phyloP scores from a whole-genome alignment of 257 asterid genomes.

The Mitragyna speciosa region DNA sequence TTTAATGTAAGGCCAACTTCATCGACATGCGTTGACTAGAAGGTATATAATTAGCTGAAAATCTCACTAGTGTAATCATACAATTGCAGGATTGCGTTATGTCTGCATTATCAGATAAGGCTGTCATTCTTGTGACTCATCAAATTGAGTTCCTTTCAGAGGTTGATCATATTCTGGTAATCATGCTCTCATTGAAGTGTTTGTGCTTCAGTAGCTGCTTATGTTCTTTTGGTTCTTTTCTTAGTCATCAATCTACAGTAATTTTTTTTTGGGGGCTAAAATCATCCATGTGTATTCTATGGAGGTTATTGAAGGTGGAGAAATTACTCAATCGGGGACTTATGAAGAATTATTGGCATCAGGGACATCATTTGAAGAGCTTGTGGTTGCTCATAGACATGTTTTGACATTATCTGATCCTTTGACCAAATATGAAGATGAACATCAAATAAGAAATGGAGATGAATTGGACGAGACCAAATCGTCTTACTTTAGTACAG shows the following conservation, averaged over 20 bases:
- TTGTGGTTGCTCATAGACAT: conserved; percentile 57
- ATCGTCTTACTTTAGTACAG: conserved; percentile 20
- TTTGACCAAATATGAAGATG: conserved; percentile 21
- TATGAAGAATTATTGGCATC: conserved; percentile 46
- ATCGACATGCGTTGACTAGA: neutral
- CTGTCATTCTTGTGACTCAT: conserved; percentile 78
- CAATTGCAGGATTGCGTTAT: conserved; percentile 65
- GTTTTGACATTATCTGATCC: conserved; percentile 42
- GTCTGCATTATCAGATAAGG: conserved; percentile 62
- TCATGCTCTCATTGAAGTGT: neutral
- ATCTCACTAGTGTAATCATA: neutral
- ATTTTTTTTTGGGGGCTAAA: neutral
- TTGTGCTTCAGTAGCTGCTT: neutral
- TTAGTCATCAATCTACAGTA: neutral
- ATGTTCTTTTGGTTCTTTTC: neutral
- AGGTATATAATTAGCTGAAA: neutral
- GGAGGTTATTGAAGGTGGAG: conserved; percentile 67
- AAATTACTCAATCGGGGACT: conserved; percentile 59
- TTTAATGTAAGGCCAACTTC: conserved; percentile 49
- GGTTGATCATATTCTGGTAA: conserved; percentile 72
- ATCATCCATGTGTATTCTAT: neutral
- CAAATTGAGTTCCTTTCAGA: conserved; percentile 71
- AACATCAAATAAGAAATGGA: neutral
- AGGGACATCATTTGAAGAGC: conserved; percentile 64
- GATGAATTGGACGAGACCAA: conserved; percentile 24